Base-by-base conservation (phyloP, 768 basidiomycete genomes). In the Suillus subluteus region DNA sequence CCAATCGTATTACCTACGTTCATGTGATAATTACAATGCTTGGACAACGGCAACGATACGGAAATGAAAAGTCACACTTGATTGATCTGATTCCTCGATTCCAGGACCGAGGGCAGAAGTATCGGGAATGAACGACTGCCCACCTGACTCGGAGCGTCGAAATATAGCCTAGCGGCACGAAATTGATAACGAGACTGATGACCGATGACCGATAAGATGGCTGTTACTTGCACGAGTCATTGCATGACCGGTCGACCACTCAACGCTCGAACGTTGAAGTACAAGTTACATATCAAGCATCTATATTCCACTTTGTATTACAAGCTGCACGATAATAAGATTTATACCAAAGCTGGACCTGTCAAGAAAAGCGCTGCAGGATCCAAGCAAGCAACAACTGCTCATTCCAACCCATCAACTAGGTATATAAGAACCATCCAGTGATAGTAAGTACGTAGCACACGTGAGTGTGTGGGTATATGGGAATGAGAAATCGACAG, bases 331-430 rank as follows among this genome's bases (percentile, higher is more conserved):
- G 41, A 67, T 40, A 63, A 66, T 63, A 50, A 26, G 15, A 63
- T 68, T 69, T 63, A 35, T 37, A 35, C 32, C 32, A 21, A 32
- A 32, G 26, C 26, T 30, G 3, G 16, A 15, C 12, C n/a, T 6
- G 46, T 35, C 37, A 54, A 62, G 67, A 59, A 72, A 66, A 69
- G 73, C 74, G 66, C 72, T 69, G 75, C 75, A 77, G 76, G 80
- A 69, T 78, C 73, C 74, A 67, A 78, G 79, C 73, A 75, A 55
- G 55, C 67, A 71, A 69, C 65, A 43, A 63, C 41, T 9, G 37
- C 59, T 70, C 64, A 69, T 63, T 64, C 64, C 44, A 46, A 58
- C 73, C 72, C 74, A 78, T 79, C 76, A 66, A 78, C 74, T 73
- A 77, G 67, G 67, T 30, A 61, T 13, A 66, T 40, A 65, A 12